Conservation (phyloP, 2,329 filamentous ascomycete species). For the Fusarium sp. region DNA sequence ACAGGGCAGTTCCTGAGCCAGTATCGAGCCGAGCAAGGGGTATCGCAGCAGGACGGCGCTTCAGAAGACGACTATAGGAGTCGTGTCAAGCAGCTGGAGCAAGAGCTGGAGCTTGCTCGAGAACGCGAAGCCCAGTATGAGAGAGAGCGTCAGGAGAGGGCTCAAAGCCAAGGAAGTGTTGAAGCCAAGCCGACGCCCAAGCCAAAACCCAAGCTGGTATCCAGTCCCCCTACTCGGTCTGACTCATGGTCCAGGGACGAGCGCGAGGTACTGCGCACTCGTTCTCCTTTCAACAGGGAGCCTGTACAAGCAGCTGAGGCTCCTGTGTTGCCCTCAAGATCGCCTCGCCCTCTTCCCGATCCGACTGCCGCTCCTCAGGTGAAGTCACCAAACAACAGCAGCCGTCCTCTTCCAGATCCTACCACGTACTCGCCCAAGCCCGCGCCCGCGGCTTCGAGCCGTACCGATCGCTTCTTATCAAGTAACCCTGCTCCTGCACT, state of each 20-base stretch:
- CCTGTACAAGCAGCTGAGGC: constrained; percentile 41
- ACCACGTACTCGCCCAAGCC: constrained; percentile 32
- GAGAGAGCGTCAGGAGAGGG: constrained; percentile 62
- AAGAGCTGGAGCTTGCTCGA: constrained; percentile 69
- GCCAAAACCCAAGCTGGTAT: constrained; percentile 48
- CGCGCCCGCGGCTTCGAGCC: constrained; percentile 48
- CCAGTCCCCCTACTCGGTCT: constrained; percentile 56
- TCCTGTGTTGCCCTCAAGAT: constrained; percentile 40
- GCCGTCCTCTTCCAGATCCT: constrained; percentile 37
- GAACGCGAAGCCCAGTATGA: constrained; percentile 71
- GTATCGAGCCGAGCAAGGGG: constrained; percentile 75
- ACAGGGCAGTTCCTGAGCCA: constrained; percentile 88
- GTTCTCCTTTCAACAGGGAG: constrained; percentile 55
- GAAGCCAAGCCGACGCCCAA: constrained; percentile 38
- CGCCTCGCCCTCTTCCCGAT: constrained; percentile 63
- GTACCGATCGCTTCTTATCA: constrained; percentile 67
- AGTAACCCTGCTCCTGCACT: constrained; percentile 61
- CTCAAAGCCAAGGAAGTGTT: constrained; percentile 42
- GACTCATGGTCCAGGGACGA: constrained; percentile 73
- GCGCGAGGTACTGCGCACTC: constrained; percentile 68
- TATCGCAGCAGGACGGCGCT: constrained; percentile 40
- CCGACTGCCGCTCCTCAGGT: constrained; percentile 47
- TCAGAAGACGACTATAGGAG: constrained; percentile 63
- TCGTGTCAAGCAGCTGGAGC: constrained; percentile 83
- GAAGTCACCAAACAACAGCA: constrained; percentile 21